Conservation (phyloP, 2,329 filamentous ascomycete species). For the Botrytis sinoallii region DNA sequence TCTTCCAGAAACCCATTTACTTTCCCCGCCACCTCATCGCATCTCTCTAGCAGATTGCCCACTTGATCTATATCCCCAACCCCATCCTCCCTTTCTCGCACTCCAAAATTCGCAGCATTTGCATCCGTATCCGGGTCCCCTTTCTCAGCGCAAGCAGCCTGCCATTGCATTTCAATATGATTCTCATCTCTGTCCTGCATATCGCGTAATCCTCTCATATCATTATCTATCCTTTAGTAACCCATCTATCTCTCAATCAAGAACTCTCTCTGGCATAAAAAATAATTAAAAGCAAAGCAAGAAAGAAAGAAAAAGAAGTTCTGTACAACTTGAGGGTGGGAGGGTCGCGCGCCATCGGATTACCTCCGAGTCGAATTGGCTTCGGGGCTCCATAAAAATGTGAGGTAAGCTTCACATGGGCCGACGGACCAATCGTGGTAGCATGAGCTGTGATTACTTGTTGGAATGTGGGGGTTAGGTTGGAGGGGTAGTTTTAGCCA, state of each 20-base stretch:
- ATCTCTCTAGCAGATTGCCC: conserved; percentile 22
- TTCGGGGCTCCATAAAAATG: neutral
- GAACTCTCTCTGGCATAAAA: neutral
- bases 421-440: neutral
- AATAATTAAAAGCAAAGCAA: conserved; percentile 3
- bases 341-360: neutral
- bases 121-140: neutral
- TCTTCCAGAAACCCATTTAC: conserved; percentile 35
- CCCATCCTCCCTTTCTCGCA: neutral
- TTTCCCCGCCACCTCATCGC: conserved; percentile 28
- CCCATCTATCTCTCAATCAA: neutral
- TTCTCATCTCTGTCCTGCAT: conserved; percentile 4
- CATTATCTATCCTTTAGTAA: neutral
- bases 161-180: conserved; percentile 14
- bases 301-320: neutral
- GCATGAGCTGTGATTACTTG: neutral
- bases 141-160: conserved; percentile 5
- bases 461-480: conserved; percentile 3
- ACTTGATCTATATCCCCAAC: neutral
- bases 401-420: conserved; percentile 11
- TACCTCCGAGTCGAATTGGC: neutral
- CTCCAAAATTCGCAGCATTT: neutral
- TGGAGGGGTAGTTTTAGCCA: conserved; percentile 18
- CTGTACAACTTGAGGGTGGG: neutral
- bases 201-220: neutral